Conservation (phyloP, 257 asterid genomes). For the Solanum tarijense region DNA sequence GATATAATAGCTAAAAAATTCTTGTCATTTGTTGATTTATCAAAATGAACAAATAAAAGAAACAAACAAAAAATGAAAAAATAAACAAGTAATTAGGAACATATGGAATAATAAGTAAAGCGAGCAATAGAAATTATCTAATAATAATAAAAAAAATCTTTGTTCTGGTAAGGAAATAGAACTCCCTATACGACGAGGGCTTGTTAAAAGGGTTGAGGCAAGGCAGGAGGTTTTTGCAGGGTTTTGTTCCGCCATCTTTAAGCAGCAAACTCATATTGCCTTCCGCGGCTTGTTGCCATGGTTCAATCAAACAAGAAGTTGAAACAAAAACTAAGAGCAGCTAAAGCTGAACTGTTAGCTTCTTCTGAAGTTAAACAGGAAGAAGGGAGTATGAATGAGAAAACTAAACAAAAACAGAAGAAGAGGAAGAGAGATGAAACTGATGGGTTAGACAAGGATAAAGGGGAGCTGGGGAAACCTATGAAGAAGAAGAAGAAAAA, state of each 20-base stretch:
- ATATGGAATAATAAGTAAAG: too few relatives aligned
- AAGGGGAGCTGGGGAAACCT: slow-evolving; percentile 12
- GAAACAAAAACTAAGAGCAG: slow-evolving; percentile 64
- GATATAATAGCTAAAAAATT: too few relatives aligned
- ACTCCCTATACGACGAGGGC: not conserved
- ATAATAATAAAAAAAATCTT: not conserved
- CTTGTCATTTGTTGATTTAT: too few relatives aligned
- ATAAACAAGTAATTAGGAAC: too few relatives aligned
- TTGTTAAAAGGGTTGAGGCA: not conserved
- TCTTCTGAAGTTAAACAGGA: slow-evolving; percentile 22
- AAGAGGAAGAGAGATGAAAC: slow-evolving; percentile 19
- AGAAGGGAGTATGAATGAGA: slow-evolving; percentile 6
- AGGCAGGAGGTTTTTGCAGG: not conserved
- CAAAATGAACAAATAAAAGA: too few relatives aligned
- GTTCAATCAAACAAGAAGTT: slow-evolving; percentile 79
- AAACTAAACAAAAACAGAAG: slow-evolving; percentile 32
- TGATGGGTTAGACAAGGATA: slow-evolving; percentile 18
- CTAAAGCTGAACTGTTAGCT: slow-evolving; percentile 40
- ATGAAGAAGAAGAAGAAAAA: slow-evolving; percentile 24
- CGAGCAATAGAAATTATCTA: not conserved
- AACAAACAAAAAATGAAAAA: too few relatives aligned
- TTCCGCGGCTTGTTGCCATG: slow-evolving; percentile 13
- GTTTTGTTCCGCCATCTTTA: not conserved
- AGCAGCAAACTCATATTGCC: not conserved
- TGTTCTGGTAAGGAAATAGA: not conserved